Evolutionary conservation across 805 yeast species (phyloP).

Genomic region (Tetrapisispora phaffii): DNA sequence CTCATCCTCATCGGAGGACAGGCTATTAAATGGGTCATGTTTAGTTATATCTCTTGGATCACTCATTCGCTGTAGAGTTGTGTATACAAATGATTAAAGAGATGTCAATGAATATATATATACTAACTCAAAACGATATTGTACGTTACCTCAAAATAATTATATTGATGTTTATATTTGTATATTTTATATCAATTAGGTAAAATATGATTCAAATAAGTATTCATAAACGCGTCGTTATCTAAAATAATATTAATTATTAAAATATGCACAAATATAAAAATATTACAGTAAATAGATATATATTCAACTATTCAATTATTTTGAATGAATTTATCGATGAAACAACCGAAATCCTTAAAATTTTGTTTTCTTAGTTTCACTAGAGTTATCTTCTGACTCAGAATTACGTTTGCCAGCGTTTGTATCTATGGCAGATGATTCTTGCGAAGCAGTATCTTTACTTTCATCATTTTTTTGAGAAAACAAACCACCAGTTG

Average conservation of each 20-base stretch:
- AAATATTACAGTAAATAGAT: too few species aligned
- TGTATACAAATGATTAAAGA: not conserved
- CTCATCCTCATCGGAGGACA: constrained; percentile 20
- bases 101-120: too few species aligned
- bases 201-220: too few species aligned
- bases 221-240: too few species aligned
- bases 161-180: too few species aligned
- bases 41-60: constrained; percentile 23
- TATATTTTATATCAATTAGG: too few species aligned
- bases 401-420: not conserved
- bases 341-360: not conserved
- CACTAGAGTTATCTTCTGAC: not conserved
- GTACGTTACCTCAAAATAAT: too few species aligned
- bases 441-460: not conserved
- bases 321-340: too few species aligned
- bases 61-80: constrained; percentile 8
- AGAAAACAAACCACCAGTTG: not conserved
- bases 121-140: too few species aligned
- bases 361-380: not conserved
- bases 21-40: constrained; percentile 14
- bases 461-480: not conserved
- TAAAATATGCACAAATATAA: too few species aligned
- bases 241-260: too few species aligned
- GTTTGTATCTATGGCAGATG: not conserved
- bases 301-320: too few species aligned